Percentiles rank a stretch among this genome's conserved stretches.
These are phyloP conservation scores for Aristolochia californica DNA, from an alignment of 164 flowering plant genomes.

Conservation along the genomic window DNA sequence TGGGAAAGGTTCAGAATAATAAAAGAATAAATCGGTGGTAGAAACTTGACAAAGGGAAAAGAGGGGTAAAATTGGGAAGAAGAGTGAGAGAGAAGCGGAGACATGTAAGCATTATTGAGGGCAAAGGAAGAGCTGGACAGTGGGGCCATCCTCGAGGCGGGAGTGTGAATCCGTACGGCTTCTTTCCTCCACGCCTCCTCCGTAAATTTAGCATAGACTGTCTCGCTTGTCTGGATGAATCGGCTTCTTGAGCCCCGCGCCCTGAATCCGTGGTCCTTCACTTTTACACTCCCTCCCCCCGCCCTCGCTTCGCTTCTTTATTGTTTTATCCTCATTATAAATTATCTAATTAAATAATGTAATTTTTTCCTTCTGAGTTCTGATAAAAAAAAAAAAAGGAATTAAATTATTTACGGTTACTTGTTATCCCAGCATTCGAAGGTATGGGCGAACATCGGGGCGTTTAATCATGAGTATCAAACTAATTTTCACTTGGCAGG, in stretches of 20 bases:
- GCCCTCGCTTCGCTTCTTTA: not conserved
- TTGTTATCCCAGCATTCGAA: too few relatives aligned
- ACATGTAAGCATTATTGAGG: too few relatives aligned
- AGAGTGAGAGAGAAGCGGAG: not conserved
- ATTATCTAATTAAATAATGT: too few relatives aligned
- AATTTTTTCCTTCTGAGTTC: too few relatives aligned
- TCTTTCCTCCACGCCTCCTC: conserved; percentile 1
- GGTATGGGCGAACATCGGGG: too few relatives aligned
- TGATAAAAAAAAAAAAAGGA: too few relatives aligned
- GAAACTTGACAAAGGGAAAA: too few relatives aligned
- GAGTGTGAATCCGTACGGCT: not conserved
- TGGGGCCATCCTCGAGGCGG: not conserved
- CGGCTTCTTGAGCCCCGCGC: conserved; percentile 6
- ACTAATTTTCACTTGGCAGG: too few relatives aligned
- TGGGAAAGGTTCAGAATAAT: too few relatives aligned
- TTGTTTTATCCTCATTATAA: not conserved
- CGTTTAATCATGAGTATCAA: too few relatives aligned
- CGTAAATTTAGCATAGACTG: conserved; percentile 5
- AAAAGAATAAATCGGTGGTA: not conserved
- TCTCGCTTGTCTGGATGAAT: not conserved
- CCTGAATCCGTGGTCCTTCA: conserved; percentile 4
- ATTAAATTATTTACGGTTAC: too few relatives aligned
- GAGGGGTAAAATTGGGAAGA: not conserved
- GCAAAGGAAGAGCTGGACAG: too few relatives aligned
- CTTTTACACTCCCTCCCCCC: not conserved